Percentiles rank a stretch among this genome's conserved stretches.
These are phyloP conservation scores for Puccinia triticina DNA, from an alignment of 1,284 basidiomycete species.

Conservation along the genomic window DNA sequence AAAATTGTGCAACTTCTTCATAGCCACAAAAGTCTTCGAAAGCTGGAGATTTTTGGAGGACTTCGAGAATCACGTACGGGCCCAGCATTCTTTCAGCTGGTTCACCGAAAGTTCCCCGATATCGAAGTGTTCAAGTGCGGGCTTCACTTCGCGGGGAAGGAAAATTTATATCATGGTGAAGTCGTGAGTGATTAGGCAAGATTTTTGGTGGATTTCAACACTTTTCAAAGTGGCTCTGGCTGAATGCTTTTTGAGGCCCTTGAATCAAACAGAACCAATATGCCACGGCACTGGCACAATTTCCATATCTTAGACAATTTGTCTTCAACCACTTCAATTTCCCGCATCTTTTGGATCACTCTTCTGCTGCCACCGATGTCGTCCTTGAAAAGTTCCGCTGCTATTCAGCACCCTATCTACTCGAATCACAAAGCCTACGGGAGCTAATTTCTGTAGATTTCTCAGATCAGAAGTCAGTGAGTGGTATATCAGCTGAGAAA, in stretches of 20 bases:
- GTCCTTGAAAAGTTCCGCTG: slow-evolving; percentile 6
- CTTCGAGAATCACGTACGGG: slow-evolving; percentile 13
- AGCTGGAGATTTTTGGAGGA: slow-evolving; percentile 38
- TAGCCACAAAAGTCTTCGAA: background rate
- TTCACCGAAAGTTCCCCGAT: slow-evolving; percentile 11
- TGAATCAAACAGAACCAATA: slow-evolving; percentile 24
- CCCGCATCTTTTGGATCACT: background rate
- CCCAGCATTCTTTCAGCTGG: slow-evolving; percentile 1
- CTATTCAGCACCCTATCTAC: slow-evolving; percentile 25
- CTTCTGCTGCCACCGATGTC: background rate
- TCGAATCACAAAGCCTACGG: slow-evolving; percentile 4
- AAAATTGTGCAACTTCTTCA: slow-evolving; percentile 2
- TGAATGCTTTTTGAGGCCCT: slow-evolving; percentile 23
- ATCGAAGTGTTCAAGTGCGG: slow-evolving; percentile 33
- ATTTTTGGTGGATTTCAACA: background rate
- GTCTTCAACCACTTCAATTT: slow-evolving; percentile 36
- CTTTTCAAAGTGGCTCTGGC: background rate
- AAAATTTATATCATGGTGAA: slow-evolving; percentile 8
- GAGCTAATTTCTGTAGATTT: slow-evolving; percentile 43
- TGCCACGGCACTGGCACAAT: slow-evolving; percentile 10
- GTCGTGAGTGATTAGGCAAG: slow-evolving; percentile 19
- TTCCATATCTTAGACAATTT: slow-evolving; percentile 19
- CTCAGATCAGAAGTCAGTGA: slow-evolving; percentile 18
- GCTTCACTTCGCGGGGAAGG: slow-evolving; percentile 12
- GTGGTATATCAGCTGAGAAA: slow-evolving; percentile 25